Conservation (phyloP, 148 eudicot species). For the Chenopodium formosanum region DNA sequence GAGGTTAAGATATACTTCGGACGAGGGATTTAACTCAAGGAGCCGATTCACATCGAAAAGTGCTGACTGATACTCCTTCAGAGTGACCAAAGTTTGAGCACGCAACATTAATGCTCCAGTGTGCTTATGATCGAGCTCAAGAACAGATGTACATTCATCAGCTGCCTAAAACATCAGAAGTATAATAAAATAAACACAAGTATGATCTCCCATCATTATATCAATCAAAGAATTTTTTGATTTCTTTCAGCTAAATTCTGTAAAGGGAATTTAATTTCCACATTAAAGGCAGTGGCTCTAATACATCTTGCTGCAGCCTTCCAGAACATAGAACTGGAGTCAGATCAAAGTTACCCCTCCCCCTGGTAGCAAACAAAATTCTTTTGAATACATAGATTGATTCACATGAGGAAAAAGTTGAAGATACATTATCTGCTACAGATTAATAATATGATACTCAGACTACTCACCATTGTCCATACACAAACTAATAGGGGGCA, state of each 20-base stretch:
- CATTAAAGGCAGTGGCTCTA: neutral
- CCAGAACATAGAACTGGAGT: neutral
- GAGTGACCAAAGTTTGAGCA: slow-evolving; percentile 89
- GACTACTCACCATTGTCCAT: too few species aligned
- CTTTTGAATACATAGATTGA: too few species aligned
- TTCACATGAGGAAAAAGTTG: too few species aligned
- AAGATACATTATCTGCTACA: too few species aligned
- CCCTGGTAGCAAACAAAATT: too few species aligned
- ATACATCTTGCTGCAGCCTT: neutral
- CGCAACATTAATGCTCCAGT: slow-evolving; percentile 94
- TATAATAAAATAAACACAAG: neutral
- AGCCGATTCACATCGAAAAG: slow-evolving; percentile 91
- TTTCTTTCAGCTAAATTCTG: neutral
- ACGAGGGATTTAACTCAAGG: slow-evolving; percentile 76
- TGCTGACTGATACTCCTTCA: slow-evolving; percentile 84
- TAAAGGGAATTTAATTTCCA: neutral
- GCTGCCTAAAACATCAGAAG: slow-evolving; percentile 60
- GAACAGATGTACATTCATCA: slow-evolving; percentile 86
- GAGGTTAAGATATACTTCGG: slow-evolving; percentile 84
- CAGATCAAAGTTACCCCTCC: neutral
- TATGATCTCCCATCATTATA: neutral
- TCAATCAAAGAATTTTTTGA: neutral
- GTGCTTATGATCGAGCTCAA: slow-evolving; percentile 84
- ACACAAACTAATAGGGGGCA: too few species aligned
- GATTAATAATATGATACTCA: too few species aligned